Evolutionary conservation across 257 asterid genomes (phyloP), one percentile per base, ranked within the genome.

Genomic region (Nicotiana paniculata): DNA sequence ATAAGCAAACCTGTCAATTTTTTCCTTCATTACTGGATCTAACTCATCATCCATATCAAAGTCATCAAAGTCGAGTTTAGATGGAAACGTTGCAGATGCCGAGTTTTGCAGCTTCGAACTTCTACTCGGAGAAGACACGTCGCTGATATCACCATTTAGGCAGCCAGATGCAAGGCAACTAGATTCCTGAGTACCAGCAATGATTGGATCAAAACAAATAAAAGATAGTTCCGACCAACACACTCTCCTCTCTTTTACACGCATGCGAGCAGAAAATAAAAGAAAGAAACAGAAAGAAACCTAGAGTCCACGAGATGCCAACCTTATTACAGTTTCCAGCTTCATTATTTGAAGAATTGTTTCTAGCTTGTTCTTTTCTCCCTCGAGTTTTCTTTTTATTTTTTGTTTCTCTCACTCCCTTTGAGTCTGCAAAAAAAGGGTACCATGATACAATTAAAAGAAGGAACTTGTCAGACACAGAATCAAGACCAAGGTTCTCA

Each of bases 11-110:
- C 91, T 88, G 76, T 88, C 91, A 39, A 88, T 81, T 85, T 88
- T 83, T 88, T 88, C 90, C 87, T 85, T 83, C 87, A 85, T 84
- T 68, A 87, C 91, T 57, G 91, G 91, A 81, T 88, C 91, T 69
- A 88, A 79, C 75, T 86, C 91, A 81, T 88, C 90, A 46, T 86
- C 88, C 81, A 84, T 55, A 76, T 86, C 91, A 55, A 67, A 86
- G 82, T 84, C 91, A 69, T 88, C 91, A 75, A 85, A 85, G 81
- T 86, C 88, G 24, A 77, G 82, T 77, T 89, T 82, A 48, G 89
- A 59, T 70, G 91, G 81, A 77, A 85, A 75, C 18, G 61, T 57
- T 64, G 48, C 80, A 79, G 90, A 85, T 77, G 86, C 48, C 12
- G 85, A 74, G 75, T 72, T 83, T 75, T 79, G 82, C 59, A 48